phyloP scores from a whole-genome alignment of 2,329 filamentous ascomycete species.

The Fusarium pseudoanthophilum region DNA sequence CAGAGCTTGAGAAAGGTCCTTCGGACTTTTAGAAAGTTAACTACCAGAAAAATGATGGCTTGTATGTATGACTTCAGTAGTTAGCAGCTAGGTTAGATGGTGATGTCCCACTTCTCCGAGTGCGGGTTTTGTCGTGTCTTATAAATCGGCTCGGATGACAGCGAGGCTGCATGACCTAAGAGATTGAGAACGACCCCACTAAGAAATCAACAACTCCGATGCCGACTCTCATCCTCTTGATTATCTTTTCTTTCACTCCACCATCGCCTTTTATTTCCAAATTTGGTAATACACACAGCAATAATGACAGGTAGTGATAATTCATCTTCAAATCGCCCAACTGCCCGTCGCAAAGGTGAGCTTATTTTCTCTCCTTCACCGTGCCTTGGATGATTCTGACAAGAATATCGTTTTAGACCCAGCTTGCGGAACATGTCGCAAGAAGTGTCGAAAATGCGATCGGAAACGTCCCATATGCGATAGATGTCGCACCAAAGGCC shows the following conservation, averaged over 20 bases:
- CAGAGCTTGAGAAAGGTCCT: constrained; percentile 14
- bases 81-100: no score
- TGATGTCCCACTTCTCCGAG: not conserved
- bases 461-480: constrained; percentile 45
- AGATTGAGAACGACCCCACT: not conserved
- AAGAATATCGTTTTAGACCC: constrained; percentile 32
- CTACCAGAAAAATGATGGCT: not conserved
- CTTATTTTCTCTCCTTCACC: fast-evolving
- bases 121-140: not conserved
- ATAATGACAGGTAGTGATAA: constrained; percentile 13
- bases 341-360: constrained; percentile 38
- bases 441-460: constrained; percentile 49
- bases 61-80: not conserved
- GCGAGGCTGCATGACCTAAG: not conserved
- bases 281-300: constrained; percentile 16
- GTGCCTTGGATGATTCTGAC: no score
- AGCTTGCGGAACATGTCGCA: constrained; percentile 47
- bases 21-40: not conserved
- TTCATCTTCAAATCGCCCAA: constrained; percentile 13
- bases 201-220: not conserved
- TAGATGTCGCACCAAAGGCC: constrained; percentile 44
- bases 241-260: not conserved
- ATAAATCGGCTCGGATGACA: not conserved
- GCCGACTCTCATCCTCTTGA: not conserved
- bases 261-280: not conserved